Percentiles rank a stretch among this genome's conserved stretches.
Conservation (phyloP, 768 basidiomycete genomes). For the Lentinula sp. region DNA sequence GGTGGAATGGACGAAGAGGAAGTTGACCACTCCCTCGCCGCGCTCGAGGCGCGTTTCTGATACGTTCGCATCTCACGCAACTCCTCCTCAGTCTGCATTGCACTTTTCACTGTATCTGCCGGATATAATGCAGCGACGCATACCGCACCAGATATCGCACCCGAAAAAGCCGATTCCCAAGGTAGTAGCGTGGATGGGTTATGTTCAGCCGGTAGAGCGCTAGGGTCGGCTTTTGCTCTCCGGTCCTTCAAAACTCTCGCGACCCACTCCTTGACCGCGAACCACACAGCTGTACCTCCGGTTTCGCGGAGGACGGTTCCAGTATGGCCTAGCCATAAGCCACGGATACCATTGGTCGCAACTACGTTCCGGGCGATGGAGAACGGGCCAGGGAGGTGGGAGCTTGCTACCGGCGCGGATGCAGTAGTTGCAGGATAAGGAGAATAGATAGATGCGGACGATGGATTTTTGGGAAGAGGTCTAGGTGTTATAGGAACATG, state of each 20-base stretch:
- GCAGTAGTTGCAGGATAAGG: conserved; percentile 6
- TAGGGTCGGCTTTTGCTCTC: conserved; percentile 4
- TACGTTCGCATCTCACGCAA: conserved; percentile 40
- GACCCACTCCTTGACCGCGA: conserved; percentile 78
- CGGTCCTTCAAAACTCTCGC: conserved; percentile 53
- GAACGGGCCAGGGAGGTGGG: conserved; percentile 65
- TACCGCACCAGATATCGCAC: conserved; percentile 72
- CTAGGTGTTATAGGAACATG: conserved; percentile 42
- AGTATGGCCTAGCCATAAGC: conserved; percentile 95
- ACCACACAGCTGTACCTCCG: conserved; percentile 90
- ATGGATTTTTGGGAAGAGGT: conserved; percentile 8
- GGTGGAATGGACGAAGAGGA: background rate
- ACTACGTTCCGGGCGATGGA: conserved; percentile 60
- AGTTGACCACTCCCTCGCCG: conserved; percentile 9
- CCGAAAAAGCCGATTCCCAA: conserved; percentile 76
- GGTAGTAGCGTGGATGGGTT: conserved; percentile 28
- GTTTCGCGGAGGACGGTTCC: conserved; percentile 92
- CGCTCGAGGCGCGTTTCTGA: conserved; percentile 1
- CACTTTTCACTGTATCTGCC: conserved; percentile 85
- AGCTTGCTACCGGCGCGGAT: conserved; percentile 11
- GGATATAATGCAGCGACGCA: conserved; percentile 86
- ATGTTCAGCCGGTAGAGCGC: background rate
- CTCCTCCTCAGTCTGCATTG: conserved; percentile 87
- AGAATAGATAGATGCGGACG: conserved; percentile 9
- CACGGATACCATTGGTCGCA: conserved; percentile 63